Percentiles rank a stretch among this genome's conserved stretches.
phyloP scores from a whole-genome alignment of 2,329 filamentous ascomycete genomes.

The Ambrosiella cleistominuta region DNA sequence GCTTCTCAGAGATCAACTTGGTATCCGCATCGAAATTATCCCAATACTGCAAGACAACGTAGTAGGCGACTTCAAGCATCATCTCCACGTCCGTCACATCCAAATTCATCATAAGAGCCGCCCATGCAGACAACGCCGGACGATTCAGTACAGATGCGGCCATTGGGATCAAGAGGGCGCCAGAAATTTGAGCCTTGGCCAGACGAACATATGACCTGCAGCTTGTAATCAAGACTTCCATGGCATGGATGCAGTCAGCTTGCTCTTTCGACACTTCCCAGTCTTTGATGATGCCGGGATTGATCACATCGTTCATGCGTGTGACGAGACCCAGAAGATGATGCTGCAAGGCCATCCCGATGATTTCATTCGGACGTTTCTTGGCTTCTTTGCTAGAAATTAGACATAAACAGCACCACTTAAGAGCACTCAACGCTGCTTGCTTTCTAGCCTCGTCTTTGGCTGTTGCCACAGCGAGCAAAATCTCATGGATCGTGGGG shows the following conservation, averaged over 20 bases:
- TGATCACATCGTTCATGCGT: constrained; percentile 61
- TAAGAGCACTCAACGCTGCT: constrained; percentile 26
- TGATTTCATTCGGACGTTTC: constrained; percentile 34
- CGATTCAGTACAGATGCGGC: constrained; percentile 57
- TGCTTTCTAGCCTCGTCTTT: constrained; percentile 37
- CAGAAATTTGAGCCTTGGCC: constrained; percentile 82
- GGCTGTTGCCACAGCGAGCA: constrained; percentile 58
- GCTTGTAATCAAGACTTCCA: constrained; percentile 73
- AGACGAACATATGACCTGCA: constrained; percentile 56
- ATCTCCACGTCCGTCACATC: constrained; percentile 62
- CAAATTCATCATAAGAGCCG: constrained; percentile 55
- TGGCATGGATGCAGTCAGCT: constrained; percentile 58
- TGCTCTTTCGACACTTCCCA: constrained; percentile 48
- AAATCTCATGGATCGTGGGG: constrained; percentile 56
- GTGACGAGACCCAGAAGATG: constrained; percentile 79
- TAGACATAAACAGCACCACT: constrained; percentile 28
- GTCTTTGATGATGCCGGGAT: constrained; percentile 24
- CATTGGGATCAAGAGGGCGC: constrained; percentile 77
- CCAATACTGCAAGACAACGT: constrained; percentile 76
- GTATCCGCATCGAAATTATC: constrained; percentile 41
- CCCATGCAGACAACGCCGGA: constrained; percentile 70
- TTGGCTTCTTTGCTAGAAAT: constrained; percentile 25
- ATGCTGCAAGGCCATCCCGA: constrained; percentile 61
- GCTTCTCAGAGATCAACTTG: constrained; percentile 38
- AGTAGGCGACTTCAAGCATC: constrained; percentile 76